phyloP scores from a whole-genome alignment of 257 asterid genomes.

The Scutellaria galericulata region DNA sequence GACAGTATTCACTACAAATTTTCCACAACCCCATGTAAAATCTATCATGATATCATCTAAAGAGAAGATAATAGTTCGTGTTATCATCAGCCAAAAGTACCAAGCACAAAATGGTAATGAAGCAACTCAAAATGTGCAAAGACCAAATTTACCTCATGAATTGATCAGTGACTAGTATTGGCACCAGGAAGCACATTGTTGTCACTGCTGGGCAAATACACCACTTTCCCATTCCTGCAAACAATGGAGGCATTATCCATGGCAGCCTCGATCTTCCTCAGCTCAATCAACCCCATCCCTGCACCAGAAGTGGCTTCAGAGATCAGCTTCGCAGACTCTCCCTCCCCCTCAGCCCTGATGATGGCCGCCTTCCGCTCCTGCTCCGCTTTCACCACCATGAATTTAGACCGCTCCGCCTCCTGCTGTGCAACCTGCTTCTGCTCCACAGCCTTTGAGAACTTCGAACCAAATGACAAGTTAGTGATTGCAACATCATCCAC shows the following conservation, averaged over 20 bases:
- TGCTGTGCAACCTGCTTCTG: slow-evolving; percentile 99
- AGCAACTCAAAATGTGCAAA: no score
- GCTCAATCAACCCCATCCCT: slow-evolving; percentile 72
- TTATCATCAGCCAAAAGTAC: no score
- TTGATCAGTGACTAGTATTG: slow-evolving; percentile 46
- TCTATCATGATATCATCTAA: no score
- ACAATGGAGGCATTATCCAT: slow-evolving; percentile 60
- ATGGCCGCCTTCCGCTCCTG: slow-evolving; percentile 77
- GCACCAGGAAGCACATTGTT: slow-evolving; percentile 66
- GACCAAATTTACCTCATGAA: slow-evolving; percentile 14
- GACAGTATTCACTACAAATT: no score
- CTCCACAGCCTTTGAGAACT: slow-evolving; percentile 92
- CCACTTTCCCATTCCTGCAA: slow-evolving; percentile 55
- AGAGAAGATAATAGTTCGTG: no score
- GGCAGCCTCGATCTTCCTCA: slow-evolving; percentile 78
- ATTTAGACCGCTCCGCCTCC: slow-evolving; percentile 95
- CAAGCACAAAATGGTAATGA: no score
- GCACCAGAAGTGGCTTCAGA: slow-evolving; percentile 76
- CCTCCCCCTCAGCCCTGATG: slow-evolving; percentile 75
- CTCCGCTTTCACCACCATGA: slow-evolving; percentile 88
- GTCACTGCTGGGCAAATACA: slow-evolving; percentile 52
- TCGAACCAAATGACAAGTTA: slow-evolving; percentile 86
- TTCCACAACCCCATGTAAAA: no score
- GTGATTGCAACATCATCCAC: slow-evolving; percentile 95
- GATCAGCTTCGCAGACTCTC: slow-evolving; percentile 75